These are phyloP conservation scores for Wickerhamiella slavikovae DNA, from an alignment of 805 yeast genomes.

Conservation along the genomic window DNA sequence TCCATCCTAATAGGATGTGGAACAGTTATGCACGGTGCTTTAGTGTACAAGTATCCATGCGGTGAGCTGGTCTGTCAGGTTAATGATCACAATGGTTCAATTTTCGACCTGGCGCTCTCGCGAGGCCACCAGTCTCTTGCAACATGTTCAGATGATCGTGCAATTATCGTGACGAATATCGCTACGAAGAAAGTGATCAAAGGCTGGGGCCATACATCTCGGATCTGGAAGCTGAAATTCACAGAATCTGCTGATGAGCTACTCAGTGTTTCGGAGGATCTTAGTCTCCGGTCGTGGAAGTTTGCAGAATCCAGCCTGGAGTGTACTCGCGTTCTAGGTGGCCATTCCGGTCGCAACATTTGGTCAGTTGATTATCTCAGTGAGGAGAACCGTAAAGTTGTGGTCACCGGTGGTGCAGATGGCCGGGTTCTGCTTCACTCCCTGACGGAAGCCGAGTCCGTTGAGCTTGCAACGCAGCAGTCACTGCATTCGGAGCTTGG, in stretches of 20 bases:
- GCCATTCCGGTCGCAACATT: conserved; percentile 67
- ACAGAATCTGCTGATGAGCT: conserved; percentile 20
- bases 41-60: conserved; percentile 40
- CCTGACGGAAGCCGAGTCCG: too few relatives aligned
- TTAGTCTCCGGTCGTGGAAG: conserved; percentile 65
- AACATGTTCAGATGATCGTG: conserved; percentile 87
- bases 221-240: conserved; percentile 73
- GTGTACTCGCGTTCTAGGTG: conserved; percentile 32
- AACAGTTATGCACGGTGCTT: conserved; percentile 76
- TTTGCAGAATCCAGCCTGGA: conserved; percentile 6
- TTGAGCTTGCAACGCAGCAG: too few relatives aligned
- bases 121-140: conserved; percentile 32
- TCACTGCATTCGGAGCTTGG: too few relatives aligned
- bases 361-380: conserved; percentile 28
- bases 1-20: conserved; percentile 59
- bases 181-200: conserved; percentile 33
- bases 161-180: conserved; percentile 58
- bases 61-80: conserved; percentile 30
- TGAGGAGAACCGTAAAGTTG: neutral
- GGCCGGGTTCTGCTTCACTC: conserved; percentile 57
- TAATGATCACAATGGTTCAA: conserved; percentile 75
- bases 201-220: conserved; percentile 94
- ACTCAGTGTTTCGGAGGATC: conserved; percentile 69
- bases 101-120: conserved; percentile 58
- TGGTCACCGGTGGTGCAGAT: conserved; percentile 87